phyloP scores from a whole-genome alignment of 2,329 filamentous ascomycete species.

The Dactylonectria macrodidyma region DNA sequence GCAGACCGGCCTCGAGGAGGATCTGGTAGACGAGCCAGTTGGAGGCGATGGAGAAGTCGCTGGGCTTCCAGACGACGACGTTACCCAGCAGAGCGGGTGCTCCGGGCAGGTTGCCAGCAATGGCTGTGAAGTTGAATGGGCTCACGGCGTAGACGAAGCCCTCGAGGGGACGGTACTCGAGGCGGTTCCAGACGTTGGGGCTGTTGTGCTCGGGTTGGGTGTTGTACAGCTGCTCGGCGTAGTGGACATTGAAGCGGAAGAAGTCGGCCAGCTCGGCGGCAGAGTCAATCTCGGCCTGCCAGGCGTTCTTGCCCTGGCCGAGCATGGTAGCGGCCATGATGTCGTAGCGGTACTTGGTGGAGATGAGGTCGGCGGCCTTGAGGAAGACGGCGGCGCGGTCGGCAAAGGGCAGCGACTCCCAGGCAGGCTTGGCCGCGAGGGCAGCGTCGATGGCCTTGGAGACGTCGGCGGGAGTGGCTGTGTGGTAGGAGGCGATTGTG shows the following conservation, averaged over 20 bases:
- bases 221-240: slow-evolving; percentile 90
- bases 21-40: slow-evolving; percentile 95
- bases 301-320: slow-evolving; percentile 97
- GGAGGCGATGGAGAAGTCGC: slow-evolving; percentile 87
- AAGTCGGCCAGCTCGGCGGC: slow-evolving; percentile 95
- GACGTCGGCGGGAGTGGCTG: slow-evolving; percentile 84
- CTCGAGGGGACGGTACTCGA: slow-evolving; percentile 91
- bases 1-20: slow-evolving; percentile 90
- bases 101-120: slow-evolving; percentile 87
- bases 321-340: slow-evolving; percentile 97
- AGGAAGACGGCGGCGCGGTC: slow-evolving; percentile 95
- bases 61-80: slow-evolving; percentile 98
- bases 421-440: slow-evolving; percentile 86
- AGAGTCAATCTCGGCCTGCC: slow-evolving; percentile 98
- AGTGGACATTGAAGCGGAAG: slow-evolving; percentile 93
- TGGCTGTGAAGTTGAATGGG: slow-evolving; percentile 98
- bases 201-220: slow-evolving; percentile 90
- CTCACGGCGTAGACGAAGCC: slow-evolving; percentile 96
- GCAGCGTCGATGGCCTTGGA: slow-evolving; percentile 86
- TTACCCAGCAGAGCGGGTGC: slow-evolving; percentile 93
- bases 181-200: slow-evolving; percentile 89
- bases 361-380: slow-evolving; percentile 93
- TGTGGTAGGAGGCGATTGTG: slow-evolving; percentile 86
- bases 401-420: slow-evolving; percentile 89
- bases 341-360: slow-evolving; percentile 95